A percentile compares a stretch with the other conserved stretches of the same genome.
phyloP scores from a whole-genome alignment of 2,329 filamentous ascomycete species.

The Cladophialophora psammophila region DNA sequence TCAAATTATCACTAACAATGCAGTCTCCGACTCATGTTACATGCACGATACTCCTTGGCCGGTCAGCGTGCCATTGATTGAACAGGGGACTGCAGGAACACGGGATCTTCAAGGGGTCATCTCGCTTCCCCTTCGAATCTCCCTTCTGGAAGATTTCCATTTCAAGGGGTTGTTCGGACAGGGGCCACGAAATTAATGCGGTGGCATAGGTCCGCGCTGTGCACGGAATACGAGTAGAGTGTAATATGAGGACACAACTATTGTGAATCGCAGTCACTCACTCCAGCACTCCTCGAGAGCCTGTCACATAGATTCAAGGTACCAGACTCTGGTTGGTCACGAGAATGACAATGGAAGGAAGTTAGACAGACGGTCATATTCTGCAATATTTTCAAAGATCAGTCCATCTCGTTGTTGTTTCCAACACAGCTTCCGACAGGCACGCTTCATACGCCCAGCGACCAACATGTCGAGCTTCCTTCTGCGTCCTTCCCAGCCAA shows the following conservation, averaged over 20 bases:
- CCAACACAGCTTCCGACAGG: conserved; percentile 26
- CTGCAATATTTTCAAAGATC: conserved; percentile 6
- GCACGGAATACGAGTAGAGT: not conserved
- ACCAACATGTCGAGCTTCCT: not conserved
- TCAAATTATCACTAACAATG: conserved; percentile 1
- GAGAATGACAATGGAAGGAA: not conserved
- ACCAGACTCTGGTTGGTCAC: not conserved
- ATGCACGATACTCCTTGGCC: conserved; percentile 8
- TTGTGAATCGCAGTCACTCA: not conserved
- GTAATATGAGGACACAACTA: not conserved
- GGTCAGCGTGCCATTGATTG: conserved; percentile 25
- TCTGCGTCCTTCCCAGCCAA: not conserved
- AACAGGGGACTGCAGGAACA: conserved; percentile 9
- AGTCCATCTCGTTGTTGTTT: conserved; percentile 18
- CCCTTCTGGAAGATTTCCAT: conserved; percentile 17
- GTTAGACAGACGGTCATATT: conserved; percentile 2
- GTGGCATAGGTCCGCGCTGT: not conserved
- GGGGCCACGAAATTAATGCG: not conserved
- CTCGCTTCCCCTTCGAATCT: conserved; percentile 18
- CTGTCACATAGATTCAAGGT: too few relatives aligned
- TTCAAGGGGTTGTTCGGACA: not conserved
- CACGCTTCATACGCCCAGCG: not conserved
- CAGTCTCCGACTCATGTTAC: conserved; percentile 23
- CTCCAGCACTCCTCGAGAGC: not conserved
- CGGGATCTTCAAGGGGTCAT: conserved; percentile 18